Conservation (phyloP, 225 moss, liverwort and hornwort genomes). For the Pleurozium schreberi region DNA sequence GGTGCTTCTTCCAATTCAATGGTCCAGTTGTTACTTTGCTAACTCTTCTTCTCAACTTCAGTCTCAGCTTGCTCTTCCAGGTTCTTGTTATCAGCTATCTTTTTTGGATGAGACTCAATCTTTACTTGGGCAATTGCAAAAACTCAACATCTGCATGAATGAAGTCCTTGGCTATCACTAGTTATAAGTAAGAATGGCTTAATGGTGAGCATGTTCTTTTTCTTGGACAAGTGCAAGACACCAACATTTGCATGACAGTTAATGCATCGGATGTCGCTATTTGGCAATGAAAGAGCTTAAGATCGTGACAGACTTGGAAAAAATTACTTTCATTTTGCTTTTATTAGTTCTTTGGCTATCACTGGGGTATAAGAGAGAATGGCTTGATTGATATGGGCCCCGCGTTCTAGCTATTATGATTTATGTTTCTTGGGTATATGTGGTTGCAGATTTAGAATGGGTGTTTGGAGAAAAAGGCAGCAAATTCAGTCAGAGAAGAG, state of each 20-base stretch:
- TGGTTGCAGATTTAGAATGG: conserved; percentile 15
- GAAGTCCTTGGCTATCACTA: background rate
- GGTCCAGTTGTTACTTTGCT: background rate
- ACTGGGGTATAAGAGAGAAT: background rate
- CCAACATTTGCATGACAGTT: background rate
- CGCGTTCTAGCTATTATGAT: background rate
- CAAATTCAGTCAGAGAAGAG: conserved; percentile 21
- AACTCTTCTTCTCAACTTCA: background rate
- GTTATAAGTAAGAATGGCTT: background rate
- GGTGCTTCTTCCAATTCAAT: too few species aligned
- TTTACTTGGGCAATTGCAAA: background rate
- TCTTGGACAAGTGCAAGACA: background rate
- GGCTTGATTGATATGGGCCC: background rate
- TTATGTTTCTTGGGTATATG: background rate
- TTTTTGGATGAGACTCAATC: conserved; percentile 13
- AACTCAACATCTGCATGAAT: background rate
- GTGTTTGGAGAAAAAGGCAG: conserved; percentile 2
- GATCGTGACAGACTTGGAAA: background rate
- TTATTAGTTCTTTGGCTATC: background rate
- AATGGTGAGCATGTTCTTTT: background rate
- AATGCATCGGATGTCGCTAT: background rate
- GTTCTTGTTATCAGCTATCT: conserved; percentile 8
- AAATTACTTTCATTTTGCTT: background rate
- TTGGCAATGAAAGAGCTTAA: background rate
- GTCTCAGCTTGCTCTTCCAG: background rate